A percentile compares a stretch with the other conserved stretches of the same genome.
Evolutionary conservation across 257 asterid genomes (phyloP).

Genomic region (Nicotiana noctiflora): DNA sequence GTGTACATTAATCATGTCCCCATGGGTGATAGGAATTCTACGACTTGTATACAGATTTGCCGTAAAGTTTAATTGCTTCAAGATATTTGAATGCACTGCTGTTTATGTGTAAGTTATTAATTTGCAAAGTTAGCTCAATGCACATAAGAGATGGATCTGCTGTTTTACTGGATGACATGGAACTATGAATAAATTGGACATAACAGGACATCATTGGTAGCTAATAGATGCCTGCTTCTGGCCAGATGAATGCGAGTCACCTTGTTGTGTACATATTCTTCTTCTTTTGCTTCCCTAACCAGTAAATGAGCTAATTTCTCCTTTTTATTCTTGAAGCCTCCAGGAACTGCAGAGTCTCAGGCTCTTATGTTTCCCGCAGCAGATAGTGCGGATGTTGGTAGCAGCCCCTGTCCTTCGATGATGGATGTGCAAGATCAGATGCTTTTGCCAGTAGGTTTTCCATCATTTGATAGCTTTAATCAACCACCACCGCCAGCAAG

Average conservation of each 20-base stretch:
- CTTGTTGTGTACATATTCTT: conserved; percentile 1
- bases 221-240: not conserved
- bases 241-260: not conserved
- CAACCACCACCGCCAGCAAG: conserved; percentile 46
- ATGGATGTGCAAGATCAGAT: conserved; percentile 85
- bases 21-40: not conserved
- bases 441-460: conserved; percentile 64
- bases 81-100: not conserved
- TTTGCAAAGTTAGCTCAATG: not conserved
- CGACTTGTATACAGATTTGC: not conserved
- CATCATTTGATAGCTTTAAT: conserved; percentile 64
- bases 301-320: conserved; percentile 7
- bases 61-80: not conserved
- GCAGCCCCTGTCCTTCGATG: conserved; percentile 70
- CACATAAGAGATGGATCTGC: not conserved
- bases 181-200: not conserved
- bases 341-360: conserved; percentile 84
- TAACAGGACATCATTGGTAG: not conserved
- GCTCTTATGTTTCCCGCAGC: conserved; percentile 48
- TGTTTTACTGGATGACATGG: not conserved
- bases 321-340: conserved; percentile 65
- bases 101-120: not conserved
- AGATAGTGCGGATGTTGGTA: conserved; percentile 68
- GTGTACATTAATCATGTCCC: not conserved
- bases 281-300: not conserved